Evolutionary conservation across 768 basidiomycete species (phyloP), one percentile per base, ranked within the genome.

Genomic region (Steccherinum ochraceum): DNA sequence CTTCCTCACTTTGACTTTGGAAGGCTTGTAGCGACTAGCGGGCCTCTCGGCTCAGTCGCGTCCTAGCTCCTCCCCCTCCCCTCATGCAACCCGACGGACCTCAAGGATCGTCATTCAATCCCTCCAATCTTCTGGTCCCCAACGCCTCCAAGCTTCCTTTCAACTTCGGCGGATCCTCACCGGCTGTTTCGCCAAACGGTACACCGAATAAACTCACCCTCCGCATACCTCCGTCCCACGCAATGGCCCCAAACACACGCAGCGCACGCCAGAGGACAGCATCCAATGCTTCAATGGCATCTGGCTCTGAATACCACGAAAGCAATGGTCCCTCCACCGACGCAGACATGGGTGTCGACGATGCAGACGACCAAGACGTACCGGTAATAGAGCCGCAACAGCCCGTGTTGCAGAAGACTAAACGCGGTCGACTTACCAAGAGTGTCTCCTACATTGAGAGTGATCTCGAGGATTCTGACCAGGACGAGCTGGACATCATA

Each of bases 271-370:
- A 57, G 20, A 51, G 57, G 11, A 55, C 53, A 12, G 24, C 49
- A 16, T 35, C 30, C 30, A 35, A 35, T 3, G 57, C 54, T 25
- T 67, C 64, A 46, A 20, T 44, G 7, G 62, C 63, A 7, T 69
- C 68, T 3, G 67, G 67, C 27, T 69, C 68, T 25, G 66, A 67
- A 30, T 69, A 69, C 48, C 60, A 64, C 53, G 62, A 61, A 45
- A 67, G 67, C 52, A 63, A 63, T 45, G 60, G 57, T 20, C 62
- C 65, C 12, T 60, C 63, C 58, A 35, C 7, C 30, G 30, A 35
- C 16, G 30, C 30, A 35, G 30, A 35, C 30, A 35, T 35, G 30
- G n/a, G n/a, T n/a, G n/a, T n/a, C n/a, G n/a, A n/a, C n/a, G 62
- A 67, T 21, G 57, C 59, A n/a, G 68, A 69, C 30, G 60, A 57